Conservation (phyloP, 1,139 yeast genomes). For the Candida sanyaensis region DNA sequence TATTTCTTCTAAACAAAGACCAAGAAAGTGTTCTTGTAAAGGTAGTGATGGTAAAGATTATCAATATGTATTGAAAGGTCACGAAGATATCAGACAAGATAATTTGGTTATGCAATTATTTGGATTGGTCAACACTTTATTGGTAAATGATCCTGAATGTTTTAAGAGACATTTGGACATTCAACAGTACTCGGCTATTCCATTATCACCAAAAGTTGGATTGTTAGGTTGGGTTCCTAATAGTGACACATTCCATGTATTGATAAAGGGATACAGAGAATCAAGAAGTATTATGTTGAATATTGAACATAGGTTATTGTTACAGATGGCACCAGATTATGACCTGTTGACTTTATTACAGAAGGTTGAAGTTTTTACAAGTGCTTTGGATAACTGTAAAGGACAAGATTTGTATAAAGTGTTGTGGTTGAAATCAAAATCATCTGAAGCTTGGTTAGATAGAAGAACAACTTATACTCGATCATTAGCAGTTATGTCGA, state of each 20-base stretch:
- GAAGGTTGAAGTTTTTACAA: conserved; percentile 94
- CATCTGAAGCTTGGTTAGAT: conserved; percentile 97
- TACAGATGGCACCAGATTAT: conserved; percentile 98
- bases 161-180: conserved; percentile 94
- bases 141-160: conserved; percentile 91
- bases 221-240: conserved; percentile 96
- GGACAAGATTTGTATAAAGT: conserved; percentile 97
- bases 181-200: conserved; percentile 89
- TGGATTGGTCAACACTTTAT: conserved; percentile 88
- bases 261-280: conserved; percentile 91
- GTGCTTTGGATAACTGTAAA: conserved; percentile 91
- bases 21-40: conserved; percentile 73
- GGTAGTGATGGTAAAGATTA: conserved; percentile 95
- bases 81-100: conserved; percentile 97
- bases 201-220: conserved; percentile 97
- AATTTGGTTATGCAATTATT: conserved; percentile 96
- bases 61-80: conserved; percentile 83
- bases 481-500: conserved; percentile 96
- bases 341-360: conserved; percentile 86
- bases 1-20: conserved; percentile 96
- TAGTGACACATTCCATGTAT: conserved; percentile 93
- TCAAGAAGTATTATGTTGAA: conserved; percentile 85
- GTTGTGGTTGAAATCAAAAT: conserved; percentile 91
- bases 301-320: conserved; percentile 93
- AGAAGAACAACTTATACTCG: conserved; percentile 95